Percentiles rank a stretch among this genome's conserved stretches.
phyloP scores from a whole-genome alignment of 768 basidiomycete species.

The Sporobolomyces roseus region DNA sequence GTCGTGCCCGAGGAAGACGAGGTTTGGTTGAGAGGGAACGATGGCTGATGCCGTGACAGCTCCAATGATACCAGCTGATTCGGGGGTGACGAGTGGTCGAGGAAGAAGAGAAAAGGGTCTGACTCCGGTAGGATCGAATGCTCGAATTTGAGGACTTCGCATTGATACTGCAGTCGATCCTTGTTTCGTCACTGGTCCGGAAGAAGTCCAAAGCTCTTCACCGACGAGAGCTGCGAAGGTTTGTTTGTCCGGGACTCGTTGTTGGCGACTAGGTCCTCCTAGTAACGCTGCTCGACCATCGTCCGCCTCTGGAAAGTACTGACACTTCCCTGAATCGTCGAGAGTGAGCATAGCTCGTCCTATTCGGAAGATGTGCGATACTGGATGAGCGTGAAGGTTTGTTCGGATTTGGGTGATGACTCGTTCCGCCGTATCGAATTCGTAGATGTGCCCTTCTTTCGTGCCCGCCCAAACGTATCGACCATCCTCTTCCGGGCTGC shows the following conservation, averaged over 20 bases:
- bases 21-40: constrained; percentile 62
- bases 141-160: constrained; percentile 56
- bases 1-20: constrained; percentile 84
- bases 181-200: constrained; percentile 50
- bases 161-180: constrained; percentile 50
- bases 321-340: constrained; percentile 78
- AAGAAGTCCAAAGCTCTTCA: constrained; percentile 78
- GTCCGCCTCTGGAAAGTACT: constrained; percentile 57
- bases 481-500: constrained; percentile 52
- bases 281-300: constrained; percentile 15
- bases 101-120: constrained; percentile 28
- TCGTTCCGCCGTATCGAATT: constrained; percentile 69
- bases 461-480: constrained; percentile 78
- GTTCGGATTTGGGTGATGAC: constrained; percentile 59
- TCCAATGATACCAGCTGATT: constrained; percentile 69
- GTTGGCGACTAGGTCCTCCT: constrained; percentile 29
- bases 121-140: constrained; percentile 60
- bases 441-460: constrained; percentile 80
- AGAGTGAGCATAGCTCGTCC: constrained; percentile 68
- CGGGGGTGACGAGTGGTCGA: constrained; percentile 54
- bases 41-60: constrained; percentile 76
- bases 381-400: constrained; percentile 62
- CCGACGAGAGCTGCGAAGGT: constrained; percentile 71
- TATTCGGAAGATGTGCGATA: constrained; percentile 71
- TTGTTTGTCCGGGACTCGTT: constrained; percentile 70